phyloP scores from a whole-genome alignment of 106 monocot genomes.

The Dioscorea dumetorum region DNA sequence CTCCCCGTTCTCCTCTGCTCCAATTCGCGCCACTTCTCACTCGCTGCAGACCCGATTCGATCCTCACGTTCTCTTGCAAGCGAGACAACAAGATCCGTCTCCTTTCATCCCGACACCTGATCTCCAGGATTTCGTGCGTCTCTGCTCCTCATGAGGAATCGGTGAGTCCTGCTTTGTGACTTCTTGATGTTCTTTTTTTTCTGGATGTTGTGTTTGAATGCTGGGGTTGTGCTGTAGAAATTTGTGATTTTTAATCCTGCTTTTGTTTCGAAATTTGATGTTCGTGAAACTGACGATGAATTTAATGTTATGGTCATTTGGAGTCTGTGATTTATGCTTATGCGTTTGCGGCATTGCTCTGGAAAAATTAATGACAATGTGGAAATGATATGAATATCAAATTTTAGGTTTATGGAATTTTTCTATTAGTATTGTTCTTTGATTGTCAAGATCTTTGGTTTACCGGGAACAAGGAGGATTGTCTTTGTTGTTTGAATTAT shows the following conservation, averaged over 20 bases:
- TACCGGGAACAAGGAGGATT: too few species aligned
- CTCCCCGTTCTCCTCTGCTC: neutral
- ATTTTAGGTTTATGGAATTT: too few species aligned
- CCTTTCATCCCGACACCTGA: conserved; percentile 6
- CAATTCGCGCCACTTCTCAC: neutral
- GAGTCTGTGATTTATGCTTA: neutral
- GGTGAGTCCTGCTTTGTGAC: conserved; percentile 14
- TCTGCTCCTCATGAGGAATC: conserved; percentile 24
- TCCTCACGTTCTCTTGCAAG: neutral
- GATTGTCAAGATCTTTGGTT: too few species aligned
- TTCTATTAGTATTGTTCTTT: too few species aligned
- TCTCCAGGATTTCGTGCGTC: neutral
- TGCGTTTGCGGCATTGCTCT: neutral
- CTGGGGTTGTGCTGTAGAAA: too few species aligned
- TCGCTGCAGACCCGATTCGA: neutral
- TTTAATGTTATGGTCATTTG: neutral
- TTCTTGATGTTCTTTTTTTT: neutral
- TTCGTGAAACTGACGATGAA: neutral
- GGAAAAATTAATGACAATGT: too few species aligned
- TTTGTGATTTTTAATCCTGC: neutral
- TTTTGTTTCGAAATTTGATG: neutral
- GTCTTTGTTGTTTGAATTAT: too few species aligned
- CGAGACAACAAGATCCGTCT: neutral
- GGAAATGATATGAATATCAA: too few species aligned
- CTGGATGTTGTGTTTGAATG: too few species aligned